Conservation (phyloP, 1,284 basidiomycete species). For the Trametes polyzona region DNA sequence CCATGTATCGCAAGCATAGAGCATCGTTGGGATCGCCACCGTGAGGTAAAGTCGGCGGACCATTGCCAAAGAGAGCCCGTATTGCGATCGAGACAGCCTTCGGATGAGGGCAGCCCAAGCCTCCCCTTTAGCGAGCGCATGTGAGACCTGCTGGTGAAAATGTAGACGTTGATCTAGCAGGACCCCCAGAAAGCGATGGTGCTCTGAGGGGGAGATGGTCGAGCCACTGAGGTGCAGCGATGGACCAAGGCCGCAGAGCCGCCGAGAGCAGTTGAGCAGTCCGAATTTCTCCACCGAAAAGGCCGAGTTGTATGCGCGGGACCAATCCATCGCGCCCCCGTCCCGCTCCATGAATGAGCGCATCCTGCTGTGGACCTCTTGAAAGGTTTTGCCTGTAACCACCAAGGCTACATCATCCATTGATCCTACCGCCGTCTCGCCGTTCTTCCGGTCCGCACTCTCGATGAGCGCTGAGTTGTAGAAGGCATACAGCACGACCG, state of each 20-base stretch:
- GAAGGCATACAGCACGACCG: constrained; percentile 36
- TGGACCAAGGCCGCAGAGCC: constrained; percentile 10
- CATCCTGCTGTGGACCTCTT: constrained; percentile 22
- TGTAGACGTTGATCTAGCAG: constrained; percentile 39
- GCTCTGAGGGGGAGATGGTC: constrained; percentile 4
- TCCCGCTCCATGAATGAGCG: constrained; percentile 24
- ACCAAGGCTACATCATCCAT: constrained; percentile 36
- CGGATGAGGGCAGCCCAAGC: constrained; percentile 26
- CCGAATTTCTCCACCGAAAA: constrained; percentile 33
- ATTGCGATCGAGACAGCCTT: constrained; percentile 24
- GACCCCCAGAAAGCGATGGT: constrained; percentile 41
- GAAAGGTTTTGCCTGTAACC: constrained; percentile 16
- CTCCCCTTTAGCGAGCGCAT: constrained; percentile 38
- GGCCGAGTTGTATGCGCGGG: constrained; percentile 25
- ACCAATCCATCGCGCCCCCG: constrained; percentile 31
- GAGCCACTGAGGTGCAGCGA: constrained; percentile 11
- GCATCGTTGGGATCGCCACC: constrained; percentile 39
- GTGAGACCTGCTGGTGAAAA: constrained; percentile 36
- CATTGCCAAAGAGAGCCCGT: background rate
- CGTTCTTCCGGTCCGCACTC: constrained; percentile 4
- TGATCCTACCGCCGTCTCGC: constrained; percentile 29
- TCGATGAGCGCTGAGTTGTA: constrained; percentile 39
- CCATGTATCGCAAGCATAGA: constrained; percentile 42
- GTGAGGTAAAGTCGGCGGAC: constrained; percentile 29
- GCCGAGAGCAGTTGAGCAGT: constrained; percentile 18